A percentile compares a stretch with the other conserved stretches of the same genome.
These are phyloP conservation scores for Tardiomyces digboiensis DNA, from an alignment of 1,139 yeast genomes.

Conservation along the genomic window DNA sequence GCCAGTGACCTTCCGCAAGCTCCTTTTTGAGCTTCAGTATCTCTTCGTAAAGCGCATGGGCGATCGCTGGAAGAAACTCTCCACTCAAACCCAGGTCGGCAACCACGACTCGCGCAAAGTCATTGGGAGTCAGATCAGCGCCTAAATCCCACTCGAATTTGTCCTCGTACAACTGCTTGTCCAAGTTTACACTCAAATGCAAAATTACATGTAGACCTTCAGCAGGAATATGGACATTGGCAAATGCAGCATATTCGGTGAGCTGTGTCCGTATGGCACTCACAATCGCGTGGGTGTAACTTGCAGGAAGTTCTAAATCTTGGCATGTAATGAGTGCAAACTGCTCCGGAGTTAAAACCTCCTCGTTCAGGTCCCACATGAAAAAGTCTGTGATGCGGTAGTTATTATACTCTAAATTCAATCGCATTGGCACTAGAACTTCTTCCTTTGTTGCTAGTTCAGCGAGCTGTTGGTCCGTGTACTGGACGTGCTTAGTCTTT, in stretches of 20 bases:
- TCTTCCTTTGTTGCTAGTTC: constrained; percentile 29
- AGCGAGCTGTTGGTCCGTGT: constrained; percentile 25
- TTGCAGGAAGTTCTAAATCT: constrained; percentile 70
- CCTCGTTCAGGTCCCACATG: constrained; percentile 84
- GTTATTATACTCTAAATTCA: constrained; percentile 62
- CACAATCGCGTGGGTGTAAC: constrained; percentile 54
- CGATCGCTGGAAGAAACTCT: constrained; percentile 86
- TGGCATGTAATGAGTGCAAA: constrained; percentile 73
- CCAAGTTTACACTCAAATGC: constrained; percentile 73
- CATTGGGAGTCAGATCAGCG: constrained; percentile 65
- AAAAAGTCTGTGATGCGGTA: constrained; percentile 64
- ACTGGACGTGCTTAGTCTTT: constrained; percentile 22
- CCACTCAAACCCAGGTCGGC: constrained; percentile 75
- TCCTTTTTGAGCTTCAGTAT: constrained; percentile 72
- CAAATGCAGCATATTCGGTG: constrained; percentile 59
- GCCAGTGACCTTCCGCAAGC: constrained; percentile 67
- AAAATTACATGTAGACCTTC: constrained; percentile 69
- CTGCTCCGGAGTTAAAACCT: constrained; percentile 65
- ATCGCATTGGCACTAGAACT: constrained; percentile 66
- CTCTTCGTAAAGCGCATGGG: constrained; percentile 80
- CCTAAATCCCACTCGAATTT: constrained; percentile 91
- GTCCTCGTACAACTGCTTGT: constrained; percentile 81
- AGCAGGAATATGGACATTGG: constrained; percentile 53
- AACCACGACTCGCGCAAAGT: constrained; percentile 73
- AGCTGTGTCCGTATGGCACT: constrained; percentile 71